These are phyloP conservation scores for Porcisia hertigi DNA, from an alignment of 208 protist genomes.

Conservation along the genomic window DNA sequence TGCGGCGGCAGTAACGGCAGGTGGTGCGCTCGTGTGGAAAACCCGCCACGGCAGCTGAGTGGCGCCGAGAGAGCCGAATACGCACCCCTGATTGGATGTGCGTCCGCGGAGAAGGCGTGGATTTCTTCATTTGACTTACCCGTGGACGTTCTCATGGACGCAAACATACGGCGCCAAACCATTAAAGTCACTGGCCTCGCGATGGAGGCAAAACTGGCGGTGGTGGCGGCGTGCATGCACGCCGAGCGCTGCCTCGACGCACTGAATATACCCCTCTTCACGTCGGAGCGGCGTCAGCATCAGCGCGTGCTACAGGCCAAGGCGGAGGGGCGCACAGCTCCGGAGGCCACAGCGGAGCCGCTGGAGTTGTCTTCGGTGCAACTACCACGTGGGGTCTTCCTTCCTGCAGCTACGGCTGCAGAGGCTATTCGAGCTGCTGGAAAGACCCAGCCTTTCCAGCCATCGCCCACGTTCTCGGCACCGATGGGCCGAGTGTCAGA, in stretches of 20 bases:
- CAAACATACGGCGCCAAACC: slow-evolving; percentile 27
- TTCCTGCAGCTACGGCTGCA: slow-evolving; percentile 7
- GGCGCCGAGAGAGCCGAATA: background rate
- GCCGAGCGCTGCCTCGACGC: slow-evolving; percentile 82
- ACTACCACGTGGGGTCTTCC: background rate
- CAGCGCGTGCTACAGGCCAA: slow-evolving; percentile 51
- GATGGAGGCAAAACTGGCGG: slow-evolving; percentile 34
- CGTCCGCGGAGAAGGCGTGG: background rate
- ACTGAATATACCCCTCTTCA: slow-evolving; percentile 70
- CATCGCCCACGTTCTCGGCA: background rate
- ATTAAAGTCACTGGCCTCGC: slow-evolving; percentile 37
- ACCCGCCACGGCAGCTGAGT: background rate
- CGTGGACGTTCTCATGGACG: slow-evolving; percentile 47
- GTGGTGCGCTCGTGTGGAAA: background rate
- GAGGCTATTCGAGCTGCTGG: background rate
- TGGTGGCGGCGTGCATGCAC: slow-evolving; percentile 90
- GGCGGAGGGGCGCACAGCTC: slow-evolving; percentile 52
- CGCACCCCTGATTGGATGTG: background rate
- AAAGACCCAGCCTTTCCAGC: slow-evolving; percentile 6
- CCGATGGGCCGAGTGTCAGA: background rate
- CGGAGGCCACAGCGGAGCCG: slow-evolving; percentile 38
- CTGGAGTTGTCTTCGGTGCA: slow-evolving; percentile 20
- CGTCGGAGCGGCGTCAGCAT: slow-evolving; percentile 25
- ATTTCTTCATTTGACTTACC: slow-evolving; percentile 28
- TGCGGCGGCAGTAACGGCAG: background rate